A percentile compares a stretch with the other conserved stretches of the same genome.
These are phyloP conservation scores for Podospora pseudoanserina DNA, from an alignment of 495 filamentous ascomycete species.

Conservation along the genomic window DNA sequence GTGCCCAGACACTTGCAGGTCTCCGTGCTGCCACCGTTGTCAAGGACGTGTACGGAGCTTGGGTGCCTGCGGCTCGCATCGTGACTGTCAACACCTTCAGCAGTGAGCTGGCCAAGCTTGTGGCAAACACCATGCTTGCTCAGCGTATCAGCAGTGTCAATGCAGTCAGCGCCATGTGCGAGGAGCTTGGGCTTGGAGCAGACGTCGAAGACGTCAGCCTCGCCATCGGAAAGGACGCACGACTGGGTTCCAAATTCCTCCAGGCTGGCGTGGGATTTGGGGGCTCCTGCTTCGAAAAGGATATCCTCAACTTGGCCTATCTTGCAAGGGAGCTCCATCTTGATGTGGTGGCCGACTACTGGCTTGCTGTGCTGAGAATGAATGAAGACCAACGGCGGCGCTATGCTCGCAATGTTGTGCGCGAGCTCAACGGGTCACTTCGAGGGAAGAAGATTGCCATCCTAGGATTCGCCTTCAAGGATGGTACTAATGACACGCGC, in stretches of 20 bases:
- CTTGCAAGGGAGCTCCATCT: constrained; percentile 67
- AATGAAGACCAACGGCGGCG: constrained; percentile 74
- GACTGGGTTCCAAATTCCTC: constrained; percentile 72
- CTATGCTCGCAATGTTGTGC: constrained; percentile 61
- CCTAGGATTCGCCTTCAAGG: constrained; percentile 80
- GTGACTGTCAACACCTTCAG: constrained; percentile 75
- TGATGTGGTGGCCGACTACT: constrained; percentile 72
- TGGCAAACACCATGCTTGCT: constrained; percentile 76
- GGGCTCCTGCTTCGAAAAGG: constrained; percentile 82
- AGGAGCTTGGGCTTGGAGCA: constrained; percentile 62
- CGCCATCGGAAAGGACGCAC: constrained; percentile 64
- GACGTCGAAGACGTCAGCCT: constrained; percentile 69
- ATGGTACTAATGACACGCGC: constrained; percentile 73
- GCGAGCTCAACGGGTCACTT: constrained; percentile 64
- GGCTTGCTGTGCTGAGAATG: constrained; percentile 67
- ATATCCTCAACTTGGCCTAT: constrained; percentile 72
- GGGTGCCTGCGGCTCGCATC: constrained; percentile 65
- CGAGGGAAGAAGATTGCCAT: constrained; percentile 68
- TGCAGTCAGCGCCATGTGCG: constrained; percentile 74
- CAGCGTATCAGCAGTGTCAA: constrained; percentile 85
- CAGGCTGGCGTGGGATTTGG: constrained; percentile 75
- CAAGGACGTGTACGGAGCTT: constrained; percentile 62
- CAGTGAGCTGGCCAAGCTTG: constrained; percentile 75
- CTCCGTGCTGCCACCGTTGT: constrained; percentile 59
- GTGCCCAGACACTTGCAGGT: constrained; percentile 53